Evolutionary conservation across 352 stramenopile species (phyloP).

Genomic region (Globisporangium uncinulatum): DNA sequence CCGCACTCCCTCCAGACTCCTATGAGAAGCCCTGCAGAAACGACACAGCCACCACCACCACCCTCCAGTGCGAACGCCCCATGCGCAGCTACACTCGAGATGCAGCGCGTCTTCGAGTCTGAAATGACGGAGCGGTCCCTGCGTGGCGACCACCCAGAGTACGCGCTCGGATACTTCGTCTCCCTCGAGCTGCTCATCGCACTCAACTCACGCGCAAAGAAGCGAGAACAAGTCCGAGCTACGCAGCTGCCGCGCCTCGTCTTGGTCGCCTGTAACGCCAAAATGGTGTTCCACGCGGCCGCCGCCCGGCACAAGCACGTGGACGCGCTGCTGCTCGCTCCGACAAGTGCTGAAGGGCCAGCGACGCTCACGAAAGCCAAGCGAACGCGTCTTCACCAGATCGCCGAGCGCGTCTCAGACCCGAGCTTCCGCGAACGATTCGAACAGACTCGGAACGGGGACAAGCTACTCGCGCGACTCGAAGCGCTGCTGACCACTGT

Average conservation of each 20-base stretch:
- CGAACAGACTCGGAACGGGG: not conserved
- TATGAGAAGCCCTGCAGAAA: too few relatives aligned
- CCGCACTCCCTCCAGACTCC: too few relatives aligned
- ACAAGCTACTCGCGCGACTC: not conserved
- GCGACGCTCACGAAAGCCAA: not conserved
- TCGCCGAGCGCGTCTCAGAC: not conserved
- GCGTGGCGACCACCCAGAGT: not conserved
- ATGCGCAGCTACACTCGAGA: too few relatives aligned
- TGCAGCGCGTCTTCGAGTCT: slow-evolving; percentile 2
- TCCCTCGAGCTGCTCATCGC: not conserved
- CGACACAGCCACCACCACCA: too few relatives aligned
- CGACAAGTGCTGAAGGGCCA: not conserved
- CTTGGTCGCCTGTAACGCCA: not conserved
- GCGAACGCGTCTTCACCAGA: slow-evolving; percentile 1
- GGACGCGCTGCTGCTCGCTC: not conserved
- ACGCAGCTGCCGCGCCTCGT: not conserved
- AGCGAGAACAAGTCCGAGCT: not conserved
- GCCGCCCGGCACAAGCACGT: not conserved
- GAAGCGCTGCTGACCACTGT: not conserved
- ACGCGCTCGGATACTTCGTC: slow-evolving; percentile 8
- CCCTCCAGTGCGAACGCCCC: too few relatives aligned
- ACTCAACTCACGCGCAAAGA: not conserved
- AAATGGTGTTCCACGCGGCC: slow-evolving; percentile 5
- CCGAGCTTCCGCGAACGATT: not conserved
- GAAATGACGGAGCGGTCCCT: not conserved